phyloP scores from a whole-genome alignment of 2,329 filamentous ascomycete genomes.

The Aspergillus alliaceus region DNA sequence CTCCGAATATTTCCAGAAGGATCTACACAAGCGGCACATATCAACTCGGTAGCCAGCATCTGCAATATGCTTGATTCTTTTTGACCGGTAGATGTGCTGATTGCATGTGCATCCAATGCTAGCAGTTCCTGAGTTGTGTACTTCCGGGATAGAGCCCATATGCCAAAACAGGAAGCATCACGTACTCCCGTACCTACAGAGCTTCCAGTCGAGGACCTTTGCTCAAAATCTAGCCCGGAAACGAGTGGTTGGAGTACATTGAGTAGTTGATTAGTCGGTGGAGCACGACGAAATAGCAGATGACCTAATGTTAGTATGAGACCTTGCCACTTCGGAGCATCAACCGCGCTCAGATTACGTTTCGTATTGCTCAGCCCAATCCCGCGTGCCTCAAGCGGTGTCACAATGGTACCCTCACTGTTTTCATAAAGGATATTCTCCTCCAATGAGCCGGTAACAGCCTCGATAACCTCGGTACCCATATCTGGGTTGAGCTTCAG shows the following conservation, averaged over 20 bases:
- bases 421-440: constrained; percentile 62
- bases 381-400: constrained; percentile 32
- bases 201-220: constrained; percentile 78
- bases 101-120: constrained; percentile 50
- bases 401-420: constrained; percentile 40
- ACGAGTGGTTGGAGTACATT: constrained; percentile 76
- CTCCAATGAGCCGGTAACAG: constrained; percentile 69
- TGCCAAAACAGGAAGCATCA: constrained; percentile 92
- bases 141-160: constrained; percentile 87
- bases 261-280: constrained; percentile 67
- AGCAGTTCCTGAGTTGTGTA: constrained; percentile 80
- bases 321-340: constrained; percentile 88
- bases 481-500: constrained; percentile 76
- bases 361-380: constrained; percentile 41
- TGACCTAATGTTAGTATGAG: constrained; percentile 84
- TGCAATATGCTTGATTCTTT: constrained; percentile 60
- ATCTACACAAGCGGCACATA: constrained; percentile 80
- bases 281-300: constrained; percentile 79
- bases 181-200: constrained; percentile 87
- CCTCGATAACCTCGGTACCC: constrained; percentile 83
- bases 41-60: constrained; percentile 75
- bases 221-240: constrained; percentile 82
- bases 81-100: constrained; percentile 30
- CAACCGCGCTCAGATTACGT: constrained; percentile 69
- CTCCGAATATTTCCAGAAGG: constrained; percentile 90